Evolutionary conservation across 2,329 filamentous ascomycete species (phyloP).

Genomic region (Penicillium sumatraense): DNA sequence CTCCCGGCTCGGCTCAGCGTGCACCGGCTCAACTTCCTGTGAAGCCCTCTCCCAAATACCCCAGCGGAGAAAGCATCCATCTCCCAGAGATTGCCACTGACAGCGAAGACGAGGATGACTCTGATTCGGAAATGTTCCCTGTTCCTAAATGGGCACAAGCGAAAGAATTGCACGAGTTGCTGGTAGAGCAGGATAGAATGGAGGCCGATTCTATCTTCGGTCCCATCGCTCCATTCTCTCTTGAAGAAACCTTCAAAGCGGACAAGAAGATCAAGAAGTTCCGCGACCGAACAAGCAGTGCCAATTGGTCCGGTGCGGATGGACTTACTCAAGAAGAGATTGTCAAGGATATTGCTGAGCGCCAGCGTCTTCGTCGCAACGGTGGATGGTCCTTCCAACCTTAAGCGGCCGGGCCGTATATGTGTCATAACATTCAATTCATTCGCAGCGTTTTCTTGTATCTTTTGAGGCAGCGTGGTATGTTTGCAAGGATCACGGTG

Average conservation of each 20-base stretch:
- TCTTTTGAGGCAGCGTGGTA: constrained; percentile 7
- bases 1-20: constrained; percentile 52
- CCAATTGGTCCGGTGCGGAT: constrained; percentile 87
- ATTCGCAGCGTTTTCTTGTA: constrained; percentile 6
- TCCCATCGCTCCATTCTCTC: constrained; percentile 81
- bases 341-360: constrained; percentile 74
- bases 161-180: constrained; percentile 74
- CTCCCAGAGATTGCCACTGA: constrained; percentile 96
- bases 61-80: constrained; percentile 86
- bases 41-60: constrained; percentile 80
- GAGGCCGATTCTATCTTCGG: constrained; percentile 87
- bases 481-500: constrained; percentile 9
- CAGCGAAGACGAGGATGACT: constrained; percentile 78
- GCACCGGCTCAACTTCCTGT: constrained; percentile 36
- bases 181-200: constrained; percentile 77
- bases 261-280: constrained; percentile 90
- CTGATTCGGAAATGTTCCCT: constrained; percentile 63
- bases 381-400: constrained; percentile 76
- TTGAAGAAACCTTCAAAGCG: constrained; percentile 95
- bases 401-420: not conserved
- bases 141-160: constrained; percentile 88
- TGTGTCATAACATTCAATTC: not conserved
- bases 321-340: constrained; percentile 87
- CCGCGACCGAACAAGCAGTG: constrained; percentile 87
- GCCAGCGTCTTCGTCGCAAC: constrained; percentile 78